phyloP scores from a whole-genome alignment of 805 yeast species.

The Phaffomyces antillensis region DNA sequence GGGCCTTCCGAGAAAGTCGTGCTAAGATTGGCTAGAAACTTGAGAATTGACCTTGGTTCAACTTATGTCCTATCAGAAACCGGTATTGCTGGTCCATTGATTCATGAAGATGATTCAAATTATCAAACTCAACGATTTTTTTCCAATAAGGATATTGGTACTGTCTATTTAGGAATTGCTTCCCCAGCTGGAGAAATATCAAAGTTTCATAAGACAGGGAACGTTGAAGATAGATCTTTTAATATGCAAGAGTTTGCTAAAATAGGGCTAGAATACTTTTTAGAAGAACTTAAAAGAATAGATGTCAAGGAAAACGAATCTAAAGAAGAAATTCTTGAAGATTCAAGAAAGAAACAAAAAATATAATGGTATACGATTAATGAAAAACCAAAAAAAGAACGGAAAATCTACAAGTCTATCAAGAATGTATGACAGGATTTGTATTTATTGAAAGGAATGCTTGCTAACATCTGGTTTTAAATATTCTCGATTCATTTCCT shows the following conservation, averaged over 20 bases:
- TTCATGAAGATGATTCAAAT: constrained; percentile 30
- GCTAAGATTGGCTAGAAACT: constrained; percentile 65
- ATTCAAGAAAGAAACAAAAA: constrained; percentile 5
- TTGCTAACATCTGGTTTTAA: too few species aligned
- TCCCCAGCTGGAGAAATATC: constrained; percentile 57
- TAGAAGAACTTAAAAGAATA: constrained; percentile 36
- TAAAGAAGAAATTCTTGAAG: neutral
- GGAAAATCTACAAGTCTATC: too few species aligned
- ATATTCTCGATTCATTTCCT: too few species aligned
- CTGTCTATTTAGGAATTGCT: constrained; percentile 63
- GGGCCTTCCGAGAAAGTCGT: constrained; percentile 81
- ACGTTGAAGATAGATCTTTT: constrained; percentile 40
- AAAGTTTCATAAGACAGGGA: constrained; percentile 36
- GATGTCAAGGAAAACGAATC: constrained; percentile 2
- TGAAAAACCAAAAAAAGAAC: neutral
- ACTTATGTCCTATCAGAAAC: constrained; percentile 79
- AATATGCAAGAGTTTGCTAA: constrained; percentile 77
- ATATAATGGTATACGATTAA: neutral
- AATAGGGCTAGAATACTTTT: constrained; percentile 53
- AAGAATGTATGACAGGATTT: too few species aligned
- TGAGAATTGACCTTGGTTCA: constrained; percentile 74
- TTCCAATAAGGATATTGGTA: constrained; percentile 43
- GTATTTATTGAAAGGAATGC: too few species aligned
- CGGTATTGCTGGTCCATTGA: constrained; percentile 77
- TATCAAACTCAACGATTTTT: constrained; percentile 10